Base-by-base conservation (phyloP, 1,284 basidiomycete species). In the Leccinum ponderosum region DNA sequence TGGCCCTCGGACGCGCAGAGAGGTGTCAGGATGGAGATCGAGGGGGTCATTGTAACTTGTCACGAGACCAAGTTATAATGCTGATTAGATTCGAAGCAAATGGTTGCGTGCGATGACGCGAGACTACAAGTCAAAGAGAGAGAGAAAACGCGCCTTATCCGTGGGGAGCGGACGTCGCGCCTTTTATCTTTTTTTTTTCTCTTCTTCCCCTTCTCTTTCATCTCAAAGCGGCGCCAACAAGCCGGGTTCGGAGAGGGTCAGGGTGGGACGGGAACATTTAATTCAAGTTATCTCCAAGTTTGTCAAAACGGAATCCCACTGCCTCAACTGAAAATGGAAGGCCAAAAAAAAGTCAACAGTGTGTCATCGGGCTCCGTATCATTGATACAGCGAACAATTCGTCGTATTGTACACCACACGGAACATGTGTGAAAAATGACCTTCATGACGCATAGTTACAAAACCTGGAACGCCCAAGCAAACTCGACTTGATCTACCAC, bases 401-500 rank as follows among this genome's bases (percentile, higher is more conserved):
- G 17, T 37, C 52, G 37, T 31, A 6, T 7, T 14, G 14, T 62
- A 54, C 63, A 52, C 6, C 17, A 14, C 25, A 53, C 27, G 3
- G 20, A 0, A 5, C 15, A 59, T 20, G n/a, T 52, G 6, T 20
- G 17, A 27, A 7, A 9, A 11, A 15, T 17, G 3, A 22, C n/a
- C 15, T 22, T 22, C 22, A 25, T 15, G 14, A 50, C 7, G 20
- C 20, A 47, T 47, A 6, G 62, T 79, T 79, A 81, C 47, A 64
- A 61, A 31, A 81, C 71, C 62, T 75, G 67, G 68, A 83, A 82
- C 4, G 77, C 80, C 80, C 81, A 83, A 1, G 79, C 79, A 62
- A 73, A 72, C n/a, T 75, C 64, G 15, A 80, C 73, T 29, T 29
- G 27, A 29, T 29, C 27, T 29, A 73, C 61, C 39, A 68, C 66